Conservation (phyloP, 2,329 filamentous ascomycete genomes). For the Trichoderma breve region DNA sequence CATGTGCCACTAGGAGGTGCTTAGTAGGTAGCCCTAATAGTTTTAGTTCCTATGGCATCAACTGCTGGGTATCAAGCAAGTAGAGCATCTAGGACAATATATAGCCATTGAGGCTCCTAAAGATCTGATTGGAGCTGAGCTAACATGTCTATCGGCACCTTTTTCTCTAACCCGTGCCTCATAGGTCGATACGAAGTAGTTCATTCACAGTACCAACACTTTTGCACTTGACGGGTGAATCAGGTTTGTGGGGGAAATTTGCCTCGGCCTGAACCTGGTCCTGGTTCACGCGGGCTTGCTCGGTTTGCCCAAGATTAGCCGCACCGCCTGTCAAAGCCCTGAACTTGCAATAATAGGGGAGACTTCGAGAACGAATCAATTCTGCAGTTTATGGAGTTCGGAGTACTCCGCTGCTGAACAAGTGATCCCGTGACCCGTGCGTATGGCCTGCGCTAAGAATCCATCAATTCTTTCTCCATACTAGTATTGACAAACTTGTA, state of each 20-base stretch:
- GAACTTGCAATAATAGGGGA: neutral
- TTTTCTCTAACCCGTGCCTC: neutral
- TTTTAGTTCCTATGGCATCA: neutral
- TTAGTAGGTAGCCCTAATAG: no score
- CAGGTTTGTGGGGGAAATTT: conserved; percentile 18
- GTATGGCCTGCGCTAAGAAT: neutral
- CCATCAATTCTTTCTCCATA: neutral
- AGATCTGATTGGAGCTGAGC: neutral
- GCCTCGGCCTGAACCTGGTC: neutral
- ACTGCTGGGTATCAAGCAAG: neutral
- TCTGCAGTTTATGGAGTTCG: neutral
- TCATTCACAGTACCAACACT: neutral
- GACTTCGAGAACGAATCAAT: neutral
- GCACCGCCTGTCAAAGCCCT: neutral
- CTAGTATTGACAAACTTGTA: neutral
- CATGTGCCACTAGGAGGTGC: no score
- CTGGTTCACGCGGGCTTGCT: neutral
- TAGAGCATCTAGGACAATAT: neutral
- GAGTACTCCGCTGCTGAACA: neutral
- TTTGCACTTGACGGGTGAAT: neutral
- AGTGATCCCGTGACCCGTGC: conserved; percentile 6
- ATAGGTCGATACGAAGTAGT: neutral
- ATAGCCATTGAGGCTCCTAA: neutral
- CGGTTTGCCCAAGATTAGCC: neutral
- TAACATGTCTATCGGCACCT: neutral